Conservation (phyloP, 78 protist genomes). For the Cyanophora paradoxa region DNA sequence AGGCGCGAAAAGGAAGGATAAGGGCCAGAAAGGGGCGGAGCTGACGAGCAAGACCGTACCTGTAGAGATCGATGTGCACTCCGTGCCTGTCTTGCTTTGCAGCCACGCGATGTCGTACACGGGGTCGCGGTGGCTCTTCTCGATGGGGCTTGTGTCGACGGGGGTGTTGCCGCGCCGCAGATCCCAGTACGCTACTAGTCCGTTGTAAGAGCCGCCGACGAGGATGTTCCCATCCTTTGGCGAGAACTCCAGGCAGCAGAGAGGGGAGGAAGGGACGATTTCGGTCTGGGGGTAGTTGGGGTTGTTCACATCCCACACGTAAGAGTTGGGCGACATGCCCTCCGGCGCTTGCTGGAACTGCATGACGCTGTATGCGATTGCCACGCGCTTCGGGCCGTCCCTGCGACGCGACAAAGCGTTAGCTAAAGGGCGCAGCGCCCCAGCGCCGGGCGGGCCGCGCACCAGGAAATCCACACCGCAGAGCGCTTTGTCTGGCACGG, state of each 20-base stretch:
- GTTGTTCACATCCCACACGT: constrained; percentile 74
- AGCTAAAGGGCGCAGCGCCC: too few relatives aligned
- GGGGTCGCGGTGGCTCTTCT: constrained; percentile 73
- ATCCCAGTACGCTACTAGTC: constrained; percentile 59
- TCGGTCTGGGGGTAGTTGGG: constrained; percentile 62
- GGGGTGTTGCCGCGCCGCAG: constrained; percentile 38
- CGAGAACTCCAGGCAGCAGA: constrained; percentile 60
- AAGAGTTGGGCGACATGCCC: constrained; percentile 33
- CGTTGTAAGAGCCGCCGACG: constrained; percentile 79
- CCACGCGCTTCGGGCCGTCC: constrained; percentile 56
- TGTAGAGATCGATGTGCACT: constrained; percentile 63
- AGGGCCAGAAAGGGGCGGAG: too few relatives aligned
- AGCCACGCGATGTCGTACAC: constrained; percentile 60
- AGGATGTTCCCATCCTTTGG: constrained; percentile 66
- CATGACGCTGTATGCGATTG: constrained; percentile 58
- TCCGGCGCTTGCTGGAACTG: constrained; percentile 49
- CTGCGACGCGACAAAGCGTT: too few relatives aligned
- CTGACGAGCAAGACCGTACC: constrained; percentile 3
- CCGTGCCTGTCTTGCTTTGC: constrained; percentile 60
- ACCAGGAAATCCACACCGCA: constrained; percentile 52
- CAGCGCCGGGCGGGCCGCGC: too few relatives aligned
- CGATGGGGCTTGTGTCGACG: constrained; percentile 41
- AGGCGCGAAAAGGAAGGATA: not conserved
- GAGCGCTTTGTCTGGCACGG: constrained; percentile 45
- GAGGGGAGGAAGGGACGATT: constrained; percentile 60